Evolutionary conservation across 257 asterid species (phyloP), one percentile per base, ranked within the genome.

Genomic region (Solanum rostratum): DNA sequence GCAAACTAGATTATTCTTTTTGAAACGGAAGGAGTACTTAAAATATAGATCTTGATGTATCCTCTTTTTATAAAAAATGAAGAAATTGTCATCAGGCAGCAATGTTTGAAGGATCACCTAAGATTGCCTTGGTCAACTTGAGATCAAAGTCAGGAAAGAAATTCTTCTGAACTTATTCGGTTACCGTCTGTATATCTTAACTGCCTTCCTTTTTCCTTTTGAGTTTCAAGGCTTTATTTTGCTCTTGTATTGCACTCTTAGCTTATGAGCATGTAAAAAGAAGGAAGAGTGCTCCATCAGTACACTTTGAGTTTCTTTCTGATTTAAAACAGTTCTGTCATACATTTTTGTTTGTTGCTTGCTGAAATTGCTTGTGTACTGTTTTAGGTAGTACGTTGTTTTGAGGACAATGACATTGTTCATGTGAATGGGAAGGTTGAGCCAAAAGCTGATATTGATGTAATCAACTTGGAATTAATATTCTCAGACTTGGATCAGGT

Each of bases 401-500:
- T 97, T 83, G 98, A 97, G 88, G 99, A 97, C 89, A 93, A 97
- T 89, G 99, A 95, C 92, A 94, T 97, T 86, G 93, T 97, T 85
- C 99, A 97, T 78, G 99, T 97, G 84, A 93, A 84, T 78, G 99
- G 98, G 84, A 93, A 90, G 90, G 93, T 96, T 87, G 99, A 96
- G 88, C 99, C 99, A 37, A 96, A 89, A 90, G 89, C 98, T 86
- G 99, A 96, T 86, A 92, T 93, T 79, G 99, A 95, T 19, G 96
- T 94, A 86, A 95, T 97, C 90, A 97, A 97, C 80, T 84, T 97
- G 81, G 99, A 97, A 93, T 90, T 97, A 88, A 92, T 95, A 55
- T 97, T 97, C 90, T 90, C 98, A 73, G 99, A 97, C 91, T 81
- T 97, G 88, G 99, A 95, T 84, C 99, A 97, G 99, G 99, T 96